Conservation (phyloP, 257 asterid species). For the Nicotiana attenuata region DNA sequence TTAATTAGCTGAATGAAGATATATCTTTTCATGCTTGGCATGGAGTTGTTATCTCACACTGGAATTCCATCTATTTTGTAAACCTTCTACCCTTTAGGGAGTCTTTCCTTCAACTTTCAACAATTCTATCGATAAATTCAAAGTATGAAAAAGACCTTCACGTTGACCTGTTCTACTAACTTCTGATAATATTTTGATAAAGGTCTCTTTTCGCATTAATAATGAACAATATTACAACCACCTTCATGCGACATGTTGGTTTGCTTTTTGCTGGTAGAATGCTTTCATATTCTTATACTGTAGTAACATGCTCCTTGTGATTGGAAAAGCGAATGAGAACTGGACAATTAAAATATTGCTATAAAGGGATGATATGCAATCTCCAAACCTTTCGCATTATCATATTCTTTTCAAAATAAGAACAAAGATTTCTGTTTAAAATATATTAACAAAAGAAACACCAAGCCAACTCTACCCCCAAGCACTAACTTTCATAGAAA, state of each 20-base stretch:
- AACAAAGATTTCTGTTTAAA: background rate
- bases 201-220: background rate
- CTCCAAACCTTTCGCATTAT: background rate
- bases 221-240: background rate
- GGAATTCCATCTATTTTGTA: background rate
- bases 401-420: background rate
- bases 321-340: background rate
- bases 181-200: background rate
- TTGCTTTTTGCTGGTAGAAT: background rate
- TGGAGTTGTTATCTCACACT: background rate
- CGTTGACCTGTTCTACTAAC: background rate
- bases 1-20: background rate
- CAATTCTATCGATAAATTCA: background rate
- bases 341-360: background rate
- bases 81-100: background rate
- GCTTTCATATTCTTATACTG: background rate
- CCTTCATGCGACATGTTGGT: background rate
- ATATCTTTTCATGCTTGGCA: background rate
- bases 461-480: background rate
- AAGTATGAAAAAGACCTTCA: background rate
- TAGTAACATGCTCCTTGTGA: background rate
- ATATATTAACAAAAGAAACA: no score
- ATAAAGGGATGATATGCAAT: background rate
- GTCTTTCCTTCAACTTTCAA: background rate
- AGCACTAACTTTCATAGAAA: background rate